Base-by-base conservation (phyloP, 2,329 filamentous ascomycete species). In the Colletotrichum acutatum region DNA sequence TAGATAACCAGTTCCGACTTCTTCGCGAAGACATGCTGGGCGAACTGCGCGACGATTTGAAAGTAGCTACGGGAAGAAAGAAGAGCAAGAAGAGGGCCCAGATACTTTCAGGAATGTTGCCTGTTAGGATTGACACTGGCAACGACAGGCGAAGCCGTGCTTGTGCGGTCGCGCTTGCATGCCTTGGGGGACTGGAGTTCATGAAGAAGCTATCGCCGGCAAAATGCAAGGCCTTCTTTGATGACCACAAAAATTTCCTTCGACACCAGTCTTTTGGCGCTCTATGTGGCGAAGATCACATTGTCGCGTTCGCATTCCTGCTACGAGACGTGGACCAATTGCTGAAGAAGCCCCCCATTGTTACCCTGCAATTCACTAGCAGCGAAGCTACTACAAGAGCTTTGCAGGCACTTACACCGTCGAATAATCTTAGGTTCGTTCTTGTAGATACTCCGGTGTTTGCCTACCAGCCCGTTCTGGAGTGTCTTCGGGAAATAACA, bases 1-100 rank as follows among this genome's bases (percentile, higher is more conserved):
- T 93, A 0, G 93, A 94, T 76, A 93, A 92, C 77, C 90, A 94
- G 64, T 95, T 93, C 75, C 90, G 93, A 0, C 85, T 95, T 0
- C 83, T 94, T 0, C 84, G 93, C 3, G 92, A 95, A 76, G 93
- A 95, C 74, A 91, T 94, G 86, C 81, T 95, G 0, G 88, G 85
- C 0, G 91, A 93, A 74, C 82, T 95, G 2, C 86, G 90, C 1
- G 88, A 91, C 9, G 91, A 93, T 60, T 79, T 92, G 0, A 85
- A 90, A 32, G 81, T 86, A 5, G 84, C 87, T 0, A 82, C 79
- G 12, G 86, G 86, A 0, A 82, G 81, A n/a, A 90, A 87, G 75
- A 85, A 83, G 74, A 86, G 85, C 16, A 77, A 83, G 24, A 80
- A 84, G 49, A 78, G 71, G 69, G 76, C 82, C 1, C 69, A 82